Evolutionary conservation across 2,329 filamentous ascomycete genomes (phyloP).

Genomic region (Cordyceps javanica): DNA sequence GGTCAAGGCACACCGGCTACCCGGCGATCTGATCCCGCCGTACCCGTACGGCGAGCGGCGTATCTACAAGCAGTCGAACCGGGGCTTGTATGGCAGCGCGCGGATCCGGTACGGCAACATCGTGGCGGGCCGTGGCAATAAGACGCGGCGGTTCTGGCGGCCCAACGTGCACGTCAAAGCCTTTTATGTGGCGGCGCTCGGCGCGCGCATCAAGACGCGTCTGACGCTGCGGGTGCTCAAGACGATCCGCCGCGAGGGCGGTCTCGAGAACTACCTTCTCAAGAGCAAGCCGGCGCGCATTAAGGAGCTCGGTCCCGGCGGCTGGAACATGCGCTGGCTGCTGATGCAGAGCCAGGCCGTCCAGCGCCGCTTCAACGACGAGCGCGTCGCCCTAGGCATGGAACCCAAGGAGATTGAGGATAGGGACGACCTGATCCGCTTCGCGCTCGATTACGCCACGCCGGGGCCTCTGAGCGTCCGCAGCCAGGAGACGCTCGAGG

Average conservation of each 20-base stretch:
- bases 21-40: constrained; percentile 46
- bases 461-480: constrained; percentile 31
- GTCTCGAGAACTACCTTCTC: constrained; percentile 85
- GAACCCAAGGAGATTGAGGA: constrained; percentile 30
- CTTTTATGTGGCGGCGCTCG: constrained; percentile 58
- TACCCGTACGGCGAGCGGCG: constrained; percentile 68
- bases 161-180: constrained; percentile 67
- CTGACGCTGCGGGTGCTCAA: constrained; percentile 64
- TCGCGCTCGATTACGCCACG: constrained; percentile 36
- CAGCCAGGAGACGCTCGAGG: constrained; percentile 31
- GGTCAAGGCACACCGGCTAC: constrained; percentile 38
- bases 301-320: constrained; percentile 80
- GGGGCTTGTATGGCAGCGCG: constrained; percentile 62
- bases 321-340: constrained; percentile 85
- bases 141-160: constrained; percentile 66
- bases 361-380: constrained; percentile 56
- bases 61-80: constrained; percentile 76
- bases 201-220: constrained; percentile 58
- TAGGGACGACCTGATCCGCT: constrained; percentile 32
- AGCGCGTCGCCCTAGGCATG: constrained; percentile 63
- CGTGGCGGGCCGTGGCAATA: constrained; percentile 64
- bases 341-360: constrained; percentile 72
- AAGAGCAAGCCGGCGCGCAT: constrained; percentile 72
- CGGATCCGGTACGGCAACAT: constrained; percentile 76
- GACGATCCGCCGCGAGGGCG: constrained; percentile 77